Evolutionary conservation across 2,329 filamentous ascomycete species (phyloP).

Genomic region (Colletotrichum chlorophyti): DNA sequence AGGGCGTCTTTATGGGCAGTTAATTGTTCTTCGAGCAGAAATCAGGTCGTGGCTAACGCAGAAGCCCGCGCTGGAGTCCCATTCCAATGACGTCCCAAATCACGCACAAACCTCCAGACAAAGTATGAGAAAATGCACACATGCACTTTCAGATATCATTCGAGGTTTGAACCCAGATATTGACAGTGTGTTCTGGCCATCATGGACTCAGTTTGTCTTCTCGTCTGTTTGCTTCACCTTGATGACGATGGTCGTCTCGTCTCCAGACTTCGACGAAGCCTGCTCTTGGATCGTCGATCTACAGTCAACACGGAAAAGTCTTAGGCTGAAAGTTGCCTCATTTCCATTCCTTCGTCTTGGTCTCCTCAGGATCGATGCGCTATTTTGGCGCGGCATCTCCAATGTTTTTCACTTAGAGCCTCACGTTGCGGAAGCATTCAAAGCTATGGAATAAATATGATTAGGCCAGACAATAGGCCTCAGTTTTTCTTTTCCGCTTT

Average conservation of each 20-base stretch:
- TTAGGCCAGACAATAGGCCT: too few relatives aligned
- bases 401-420: constrained; percentile 29
- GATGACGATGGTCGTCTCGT: constrained; percentile 26
- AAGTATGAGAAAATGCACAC: neutral
- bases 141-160: neutral
- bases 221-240: constrained; percentile 30
- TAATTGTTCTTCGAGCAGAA: neutral
- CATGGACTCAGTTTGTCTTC: constrained; percentile 29
- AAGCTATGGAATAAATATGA: neutral
- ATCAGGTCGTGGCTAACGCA: neutral
- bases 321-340: constrained; percentile 30
- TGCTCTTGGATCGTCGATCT: constrained; percentile 25
- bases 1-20: neutral
- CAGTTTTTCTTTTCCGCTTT: too few relatives aligned
- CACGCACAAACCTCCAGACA: neutral
- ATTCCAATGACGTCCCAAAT: neutral
- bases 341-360: constrained; percentile 30
- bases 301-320: constrained; percentile 22
- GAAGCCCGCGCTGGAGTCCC: neutral
- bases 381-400: constrained; percentile 32
- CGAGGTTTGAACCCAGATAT: constrained; percentile 21
- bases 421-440: constrained; percentile 25
- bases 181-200: constrained; percentile 28
- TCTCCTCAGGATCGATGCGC: constrained; percentile 31
- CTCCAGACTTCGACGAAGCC: constrained; percentile 15